phyloP scores from a whole-genome alignment of 1,284 basidiomycete species.

The Tylopilus sp. region DNA sequence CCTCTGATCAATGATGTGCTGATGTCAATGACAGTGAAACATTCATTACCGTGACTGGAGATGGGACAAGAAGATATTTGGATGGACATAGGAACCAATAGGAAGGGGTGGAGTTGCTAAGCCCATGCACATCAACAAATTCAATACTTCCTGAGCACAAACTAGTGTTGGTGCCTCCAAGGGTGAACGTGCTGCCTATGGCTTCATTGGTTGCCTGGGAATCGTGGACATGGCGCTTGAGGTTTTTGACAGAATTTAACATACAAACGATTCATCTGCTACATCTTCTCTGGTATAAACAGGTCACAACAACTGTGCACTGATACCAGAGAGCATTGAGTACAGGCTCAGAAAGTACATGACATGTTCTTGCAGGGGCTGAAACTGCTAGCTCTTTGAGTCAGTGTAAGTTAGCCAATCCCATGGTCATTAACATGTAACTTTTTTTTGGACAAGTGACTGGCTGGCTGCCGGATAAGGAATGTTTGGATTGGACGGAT shows the following conservation, averaged over 20 bases:
- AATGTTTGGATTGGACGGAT: no score
- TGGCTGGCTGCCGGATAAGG: no score
- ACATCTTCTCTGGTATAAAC: neutral
- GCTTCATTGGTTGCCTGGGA: no score
- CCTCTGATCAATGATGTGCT: constrained; percentile 83
- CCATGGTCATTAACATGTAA: no score
- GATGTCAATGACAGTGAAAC: constrained; percentile 78
- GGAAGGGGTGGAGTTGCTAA: constrained; percentile 37
- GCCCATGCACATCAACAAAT: constrained; percentile 60
- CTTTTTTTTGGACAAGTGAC: no score
- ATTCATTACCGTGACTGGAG: constrained; percentile 51
- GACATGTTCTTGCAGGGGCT: no score
- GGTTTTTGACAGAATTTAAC: neutral
- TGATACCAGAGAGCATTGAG: no score
- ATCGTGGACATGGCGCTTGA: no score
- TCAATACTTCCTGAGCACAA: constrained; percentile 74
- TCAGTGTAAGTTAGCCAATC: no score
- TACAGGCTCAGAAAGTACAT: no score
- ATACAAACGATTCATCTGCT: neutral
- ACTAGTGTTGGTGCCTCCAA: constrained; percentile 80
- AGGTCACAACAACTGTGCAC: constrained; percentile 14
- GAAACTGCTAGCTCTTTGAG: no score
- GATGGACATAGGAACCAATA: constrained; percentile 59
- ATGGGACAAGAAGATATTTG: constrained; percentile 43
- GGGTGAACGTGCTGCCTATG: constrained; percentile 75